A percentile compares a stretch with the other conserved stretches of the same genome.
phyloP scores from a whole-genome alignment of 768 basidiomycete species.

The Boletus vermiculosoides region DNA sequence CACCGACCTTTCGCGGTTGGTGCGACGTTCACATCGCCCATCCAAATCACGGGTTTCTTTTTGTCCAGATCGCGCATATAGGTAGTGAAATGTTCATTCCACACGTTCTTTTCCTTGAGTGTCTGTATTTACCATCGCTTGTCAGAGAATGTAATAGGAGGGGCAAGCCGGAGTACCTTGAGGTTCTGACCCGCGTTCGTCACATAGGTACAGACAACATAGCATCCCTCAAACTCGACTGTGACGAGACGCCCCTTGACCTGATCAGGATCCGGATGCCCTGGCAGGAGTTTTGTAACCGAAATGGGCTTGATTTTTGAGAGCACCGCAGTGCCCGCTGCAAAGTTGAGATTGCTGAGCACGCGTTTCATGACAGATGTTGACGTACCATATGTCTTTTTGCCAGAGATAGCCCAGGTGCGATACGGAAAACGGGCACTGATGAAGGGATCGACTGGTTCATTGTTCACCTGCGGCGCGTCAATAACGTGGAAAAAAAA shows the following conservation, averaged over 20 bases:
- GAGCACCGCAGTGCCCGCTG: slow-evolving; percentile 80
- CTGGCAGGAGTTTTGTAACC: slow-evolving; percentile 66
- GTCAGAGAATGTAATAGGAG: not conserved
- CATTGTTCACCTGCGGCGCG: slow-evolving; percentile 61
- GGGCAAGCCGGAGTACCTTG: slow-evolving; percentile 48
- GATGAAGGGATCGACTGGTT: slow-evolving; percentile 58
- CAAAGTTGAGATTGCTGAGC: slow-evolving; percentile 2
- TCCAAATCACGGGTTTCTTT: slow-evolving; percentile 85
- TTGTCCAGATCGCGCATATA: slow-evolving; percentile 73
- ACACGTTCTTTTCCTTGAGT: slow-evolving; percentile 69
- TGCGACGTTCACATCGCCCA: slow-evolving; percentile 85
- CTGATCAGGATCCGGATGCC: slow-evolving; percentile 60
- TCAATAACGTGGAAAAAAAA: slow-evolving; percentile 10
- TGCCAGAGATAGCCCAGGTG: slow-evolving; percentile 74
- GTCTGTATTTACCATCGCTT: slow-evolving; percentile 44
- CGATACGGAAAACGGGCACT: slow-evolving; percentile 62
- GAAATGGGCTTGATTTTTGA: slow-evolving; percentile 73
- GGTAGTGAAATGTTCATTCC: slow-evolving; percentile 74
- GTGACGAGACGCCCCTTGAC: slow-evolving; percentile 80
- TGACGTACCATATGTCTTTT: slow-evolving; percentile 73
- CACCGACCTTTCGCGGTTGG: slow-evolving; percentile 65
- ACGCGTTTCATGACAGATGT: not conserved
- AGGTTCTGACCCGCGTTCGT: slow-evolving; percentile 77
- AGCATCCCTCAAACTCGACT: slow-evolving; percentile 72
- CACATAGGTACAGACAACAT: slow-evolving; percentile 78